Conservation (phyloP, 2,329 filamentous ascomycete species). For the Fusarium globosum region DNA sequence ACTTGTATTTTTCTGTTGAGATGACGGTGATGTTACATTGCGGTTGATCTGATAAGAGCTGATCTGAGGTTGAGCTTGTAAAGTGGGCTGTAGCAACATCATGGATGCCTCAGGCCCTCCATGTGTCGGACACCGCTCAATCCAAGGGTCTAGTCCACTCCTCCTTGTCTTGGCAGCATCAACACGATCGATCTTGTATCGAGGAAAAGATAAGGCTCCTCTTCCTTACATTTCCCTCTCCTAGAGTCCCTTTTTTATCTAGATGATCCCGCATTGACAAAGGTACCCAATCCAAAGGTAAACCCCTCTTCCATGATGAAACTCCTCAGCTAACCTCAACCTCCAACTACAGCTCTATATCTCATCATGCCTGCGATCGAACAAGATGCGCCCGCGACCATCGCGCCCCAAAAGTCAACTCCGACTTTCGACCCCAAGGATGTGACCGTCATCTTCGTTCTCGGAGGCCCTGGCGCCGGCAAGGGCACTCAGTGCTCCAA, state of each 20-base stretch:
- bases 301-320: conserved; percentile 16
- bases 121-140: conserved; percentile 20
- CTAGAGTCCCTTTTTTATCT: neutral
- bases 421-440: conserved; percentile 80
- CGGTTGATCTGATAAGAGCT: conserved; percentile 2
- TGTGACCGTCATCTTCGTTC: conserved; percentile 95
- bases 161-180: conserved; percentile 22
- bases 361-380: conserved; percentile 31
- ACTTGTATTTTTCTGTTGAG: neutral
- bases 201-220: neutral
- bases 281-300: conserved; percentile 15
- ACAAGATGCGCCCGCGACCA: conserved; percentile 29
- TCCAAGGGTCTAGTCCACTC: conserved; percentile 17
- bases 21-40: neutral
- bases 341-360: neutral
- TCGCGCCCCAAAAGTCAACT: conserved; percentile 60
- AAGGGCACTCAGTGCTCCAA: conserved; percentile 96
- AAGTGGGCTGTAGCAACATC: conserved; percentile 8
- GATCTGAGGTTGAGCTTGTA: conserved; percentile 15
- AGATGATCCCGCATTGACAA: conserved; percentile 12
- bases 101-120: conserved; percentile 27
- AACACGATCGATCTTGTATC: conserved; percentile 6
- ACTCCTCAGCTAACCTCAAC: conserved; percentile 6
- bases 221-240: conserved; percentile 1
- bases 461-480: conserved; percentile 93